Percentiles rank a stretch among this genome's conserved stretches.
phyloP scores from a whole-genome alignment of 1,139 yeast species.

The Candida labiduridarum region DNA sequence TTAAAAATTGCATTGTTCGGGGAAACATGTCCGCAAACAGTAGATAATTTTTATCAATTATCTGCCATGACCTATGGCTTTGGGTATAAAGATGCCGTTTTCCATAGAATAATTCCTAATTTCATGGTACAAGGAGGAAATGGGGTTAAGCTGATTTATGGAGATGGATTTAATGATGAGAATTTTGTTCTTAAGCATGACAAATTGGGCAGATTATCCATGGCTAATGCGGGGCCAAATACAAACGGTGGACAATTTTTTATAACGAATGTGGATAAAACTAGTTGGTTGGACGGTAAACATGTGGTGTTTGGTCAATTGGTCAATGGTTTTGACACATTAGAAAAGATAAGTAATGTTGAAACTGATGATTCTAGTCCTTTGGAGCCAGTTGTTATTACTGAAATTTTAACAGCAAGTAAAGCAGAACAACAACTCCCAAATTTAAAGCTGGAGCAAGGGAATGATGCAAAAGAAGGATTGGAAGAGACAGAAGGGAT shows the following conservation, averaged over 20 bases:
- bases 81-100: conserved; percentile 34
- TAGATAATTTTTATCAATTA: conserved; percentile 37
- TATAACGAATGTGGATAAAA: conserved; percentile 31
- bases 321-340: conserved; percentile 42
- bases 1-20: conserved; percentile 31
- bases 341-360: conserved; percentile 38
- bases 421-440: background rate
- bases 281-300: conserved; percentile 50
- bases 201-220: conserved; percentile 41
- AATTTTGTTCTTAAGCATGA: conserved; percentile 36
- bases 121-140: conserved; percentile 45
- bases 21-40: conserved; percentile 39
- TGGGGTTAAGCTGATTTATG: conserved; percentile 37
- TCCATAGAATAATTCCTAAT: conserved; percentile 41
- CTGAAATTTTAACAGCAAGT: conserved; percentile 16
- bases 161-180: conserved; percentile 39
- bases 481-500: conserved; percentile 12
- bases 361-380: conserved; percentile 46
- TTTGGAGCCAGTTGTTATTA: conserved; percentile 31
- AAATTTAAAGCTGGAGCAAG: conserved; percentile 6
- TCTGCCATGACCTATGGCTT: conserved; percentile 35
- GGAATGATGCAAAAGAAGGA: conserved; percentile 10
- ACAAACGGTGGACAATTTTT: conserved; percentile 49
- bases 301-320: conserved; percentile 62
- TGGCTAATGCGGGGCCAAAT: conserved; percentile 47